phyloP scores from a whole-genome alignment of 768 basidiomycete genomes.

The Leccinum subtestaceum region DNA sequence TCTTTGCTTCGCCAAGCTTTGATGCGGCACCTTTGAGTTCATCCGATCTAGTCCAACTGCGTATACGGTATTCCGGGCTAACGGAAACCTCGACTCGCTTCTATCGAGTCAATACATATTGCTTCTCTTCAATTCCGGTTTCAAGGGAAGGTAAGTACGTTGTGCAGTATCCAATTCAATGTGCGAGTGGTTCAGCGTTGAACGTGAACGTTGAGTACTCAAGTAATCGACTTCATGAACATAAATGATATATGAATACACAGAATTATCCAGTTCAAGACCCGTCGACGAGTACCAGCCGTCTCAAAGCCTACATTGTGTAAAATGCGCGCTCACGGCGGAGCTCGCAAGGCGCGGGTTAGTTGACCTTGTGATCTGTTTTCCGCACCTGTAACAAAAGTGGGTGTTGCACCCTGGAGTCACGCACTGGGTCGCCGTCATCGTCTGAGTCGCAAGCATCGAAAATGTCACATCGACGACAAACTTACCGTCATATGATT shows the following conservation, averaged over 20 bases:
- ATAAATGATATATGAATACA: neutral
- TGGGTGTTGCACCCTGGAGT: conserved; percentile 55
- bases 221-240: neutral
- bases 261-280: neutral
- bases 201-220: neutral
- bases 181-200: neutral
- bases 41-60: too few species aligned
- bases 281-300: neutral
- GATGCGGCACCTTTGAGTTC: too few species aligned
- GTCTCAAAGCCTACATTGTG: conserved; percentile 26
- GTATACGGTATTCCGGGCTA: neutral
- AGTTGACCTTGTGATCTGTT: conserved; percentile 41
- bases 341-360: conserved; percentile 29
- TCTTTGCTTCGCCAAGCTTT: too few species aligned
- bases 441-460: neutral
- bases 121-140: neutral
- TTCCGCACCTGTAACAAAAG: conserved; percentile 53
- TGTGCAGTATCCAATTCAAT: neutral
- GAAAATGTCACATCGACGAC: neutral
- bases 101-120: neutral
- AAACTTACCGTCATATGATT: conserved; percentile 57
- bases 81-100: neutral
- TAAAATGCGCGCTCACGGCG: conserved; percentile 35
- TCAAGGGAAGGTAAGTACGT: neutral
- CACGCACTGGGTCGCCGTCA: conserved; percentile 37